Evolutionary conservation across 2,329 filamentous ascomycete species (phyloP).

Genomic region (Plectosphaerella plurivora): DNA sequence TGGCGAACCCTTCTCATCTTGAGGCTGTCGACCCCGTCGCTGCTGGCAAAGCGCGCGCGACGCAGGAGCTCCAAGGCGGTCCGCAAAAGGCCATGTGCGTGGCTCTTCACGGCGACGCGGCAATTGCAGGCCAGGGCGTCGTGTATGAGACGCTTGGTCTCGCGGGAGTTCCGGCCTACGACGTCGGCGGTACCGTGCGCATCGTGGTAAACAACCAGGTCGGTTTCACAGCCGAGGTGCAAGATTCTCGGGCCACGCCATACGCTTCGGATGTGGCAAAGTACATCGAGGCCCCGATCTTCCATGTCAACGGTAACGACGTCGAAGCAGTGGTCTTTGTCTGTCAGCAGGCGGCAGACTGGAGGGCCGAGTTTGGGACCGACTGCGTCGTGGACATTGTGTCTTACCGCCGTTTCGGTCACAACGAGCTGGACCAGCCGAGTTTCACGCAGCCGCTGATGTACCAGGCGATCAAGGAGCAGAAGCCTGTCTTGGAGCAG

Average conservation of each 20-base stretch:
- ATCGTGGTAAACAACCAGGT: constrained; percentile 99
- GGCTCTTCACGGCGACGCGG: constrained; percentile 92
- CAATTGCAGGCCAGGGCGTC: constrained; percentile 91
- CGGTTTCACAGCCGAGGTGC: constrained; percentile 96
- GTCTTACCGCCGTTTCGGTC: constrained; percentile 97
- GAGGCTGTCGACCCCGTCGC: constrained; percentile 98
- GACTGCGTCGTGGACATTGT: constrained; percentile 97
- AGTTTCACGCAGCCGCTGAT: constrained; percentile 99
- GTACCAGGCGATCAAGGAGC: constrained; percentile 93
- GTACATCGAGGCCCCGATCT: constrained; percentile 94
- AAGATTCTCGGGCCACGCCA: constrained; percentile 91
- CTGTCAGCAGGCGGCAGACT: constrained; percentile 93
- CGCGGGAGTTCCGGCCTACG: constrained; percentile 90
- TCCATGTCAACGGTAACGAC: constrained; percentile 98
- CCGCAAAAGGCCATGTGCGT: constrained; percentile 92
- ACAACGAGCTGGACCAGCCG: constrained; percentile 99
- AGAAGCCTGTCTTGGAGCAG: constrained; percentile 79
- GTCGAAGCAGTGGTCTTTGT: constrained; percentile 97
- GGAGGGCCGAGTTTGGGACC: constrained; percentile 96
- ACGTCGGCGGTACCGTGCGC: constrained; percentile 94
- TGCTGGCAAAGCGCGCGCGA: constrained; percentile 91
- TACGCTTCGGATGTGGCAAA: constrained; percentile 99
- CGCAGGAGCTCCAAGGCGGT: constrained; percentile 97
- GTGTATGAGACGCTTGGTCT: constrained; percentile 99
- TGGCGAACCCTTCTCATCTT: constrained; percentile 96